These are phyloP conservation scores for Cryphonectria naterciae DNA, from an alignment of 2,329 filamentous ascomycete genomes.

Conservation along the genomic window DNA sequence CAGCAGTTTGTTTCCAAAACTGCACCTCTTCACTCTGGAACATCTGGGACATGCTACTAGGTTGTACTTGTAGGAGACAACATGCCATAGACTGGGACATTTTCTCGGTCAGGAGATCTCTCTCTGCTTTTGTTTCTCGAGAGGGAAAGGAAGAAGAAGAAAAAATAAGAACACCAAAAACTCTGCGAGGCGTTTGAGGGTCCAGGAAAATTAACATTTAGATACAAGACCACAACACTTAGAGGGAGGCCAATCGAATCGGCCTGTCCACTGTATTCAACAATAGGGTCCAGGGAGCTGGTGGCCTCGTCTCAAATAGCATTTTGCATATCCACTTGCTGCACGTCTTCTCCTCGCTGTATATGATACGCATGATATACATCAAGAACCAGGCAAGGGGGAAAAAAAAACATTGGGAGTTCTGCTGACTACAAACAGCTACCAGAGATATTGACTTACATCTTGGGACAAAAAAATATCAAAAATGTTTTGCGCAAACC, in stretches of 20 bases:
- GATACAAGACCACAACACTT: neutral
- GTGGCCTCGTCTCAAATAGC: neutral
- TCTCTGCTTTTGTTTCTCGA: no score
- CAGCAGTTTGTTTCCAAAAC: neutral
- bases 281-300: neutral
- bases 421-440: no score
- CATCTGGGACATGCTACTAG: neutral
- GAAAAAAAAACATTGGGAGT: no score
- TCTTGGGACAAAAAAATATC: no score
- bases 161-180: neutral
- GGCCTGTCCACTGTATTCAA: neutral
- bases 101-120: neutral
- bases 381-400: no score
- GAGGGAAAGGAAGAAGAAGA: no score
- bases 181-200: neutral
- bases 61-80: neutral
- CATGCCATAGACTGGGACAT: neutral
- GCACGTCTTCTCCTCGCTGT: neutral
- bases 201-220: neutral
- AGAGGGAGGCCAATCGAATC: neutral
- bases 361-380: neutral
- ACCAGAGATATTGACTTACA: no score
- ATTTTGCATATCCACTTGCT: neutral
- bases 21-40: neutral
- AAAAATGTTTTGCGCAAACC: slow-evolving; percentile 2